Percentiles rank a stretch among this genome's conserved stretches.
These are phyloP conservation scores for Nicotiana rustica DNA, from an alignment of 305 asterid genomes.

Conservation along the genomic window DNA sequence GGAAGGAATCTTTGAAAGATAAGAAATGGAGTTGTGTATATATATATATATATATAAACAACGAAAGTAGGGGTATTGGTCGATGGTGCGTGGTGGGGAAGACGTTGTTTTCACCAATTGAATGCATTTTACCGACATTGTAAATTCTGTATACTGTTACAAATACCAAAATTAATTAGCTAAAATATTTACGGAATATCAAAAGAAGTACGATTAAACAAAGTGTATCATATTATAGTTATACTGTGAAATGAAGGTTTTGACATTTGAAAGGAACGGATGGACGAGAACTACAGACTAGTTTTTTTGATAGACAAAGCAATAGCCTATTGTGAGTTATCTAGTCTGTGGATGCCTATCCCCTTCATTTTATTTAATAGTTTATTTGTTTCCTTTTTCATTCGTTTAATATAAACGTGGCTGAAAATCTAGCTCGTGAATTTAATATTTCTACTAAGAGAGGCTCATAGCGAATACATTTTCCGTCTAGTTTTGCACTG, in stretches of 20 bases:
- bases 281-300: no score
- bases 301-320: neutral
- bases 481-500: neutral
- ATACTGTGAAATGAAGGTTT: no score
- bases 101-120: neutral
- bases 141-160: neutral
- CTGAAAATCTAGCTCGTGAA: neutral
- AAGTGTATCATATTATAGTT: no score
- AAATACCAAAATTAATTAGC: neutral
- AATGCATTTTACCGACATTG: neutral
- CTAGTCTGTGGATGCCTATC: neutral
- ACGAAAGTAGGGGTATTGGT: neutral
- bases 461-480: neutral
- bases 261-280: no score
- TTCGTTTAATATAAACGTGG: neutral
- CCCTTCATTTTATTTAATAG: neutral
- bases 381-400: no score
- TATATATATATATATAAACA: neutral
- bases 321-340: neutral
- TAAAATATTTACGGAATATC: neutral
- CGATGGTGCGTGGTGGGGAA: slow-evolving; percentile 13
- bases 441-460: neutral
- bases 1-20: slow-evolving; percentile 16
- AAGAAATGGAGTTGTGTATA: neutral
- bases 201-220: no score